A percentile compares a stretch with the other conserved stretches of the same genome.
phyloP scores from a whole-genome alignment of 2,329 filamentous ascomycete species.

The Ilyonectria robusta region DNA sequence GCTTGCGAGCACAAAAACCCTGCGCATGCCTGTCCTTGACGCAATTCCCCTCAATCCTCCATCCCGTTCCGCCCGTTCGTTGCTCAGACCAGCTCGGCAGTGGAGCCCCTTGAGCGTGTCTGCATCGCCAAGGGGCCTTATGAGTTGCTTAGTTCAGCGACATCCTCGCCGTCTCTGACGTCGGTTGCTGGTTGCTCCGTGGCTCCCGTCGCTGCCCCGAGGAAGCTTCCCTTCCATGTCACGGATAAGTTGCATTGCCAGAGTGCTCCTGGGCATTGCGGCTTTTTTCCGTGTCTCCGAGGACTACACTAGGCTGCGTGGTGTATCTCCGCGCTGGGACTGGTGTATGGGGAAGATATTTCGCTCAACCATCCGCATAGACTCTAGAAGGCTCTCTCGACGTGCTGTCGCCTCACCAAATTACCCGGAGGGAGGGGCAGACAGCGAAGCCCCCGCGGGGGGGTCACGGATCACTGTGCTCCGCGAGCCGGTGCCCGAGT shows the following conservation, averaged over 20 bases:
- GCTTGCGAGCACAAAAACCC: conserved; percentile 19
- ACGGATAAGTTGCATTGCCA: conserved; percentile 16
- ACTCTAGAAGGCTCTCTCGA: conserved; percentile 4
- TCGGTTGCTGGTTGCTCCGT: conserved; percentile 31
- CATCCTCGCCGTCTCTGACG: conserved; percentile 41
- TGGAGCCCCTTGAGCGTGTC: conserved; percentile 14
- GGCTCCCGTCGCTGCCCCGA: conserved; percentile 23
- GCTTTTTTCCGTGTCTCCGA: conserved; percentile 15
- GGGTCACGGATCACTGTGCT: conserved; percentile 10
- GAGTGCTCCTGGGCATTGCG: conserved; percentile 8
- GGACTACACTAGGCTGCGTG: conserved; percentile 7
- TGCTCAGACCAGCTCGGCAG: conserved; percentile 19
- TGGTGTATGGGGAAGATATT: conserved; percentile 19
- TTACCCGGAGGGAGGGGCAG: conserved; percentile 25
- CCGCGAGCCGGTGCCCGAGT: conserved; percentile 16
- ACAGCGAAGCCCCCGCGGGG: conserved; percentile 14
- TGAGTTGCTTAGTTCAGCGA: conserved; percentile 31
- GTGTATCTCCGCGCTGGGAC: conserved; percentile 23
- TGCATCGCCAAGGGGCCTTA: conserved; percentile 2
- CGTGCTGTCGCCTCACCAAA: conserved; percentile 20
- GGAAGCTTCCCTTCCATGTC: conserved; percentile 2
- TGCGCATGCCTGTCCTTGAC: conserved; percentile 24
- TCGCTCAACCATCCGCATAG: conserved; percentile 30
- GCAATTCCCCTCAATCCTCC: conserved; percentile 22
- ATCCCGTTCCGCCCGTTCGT: conserved; percentile 22